Percentiles rank a stretch among this genome's conserved stretches.
These are phyloP conservation scores for Leptographium radiaticola DNA, from an alignment of 2,329 filamentous ascomycete genomes.

Conservation along the genomic window DNA sequence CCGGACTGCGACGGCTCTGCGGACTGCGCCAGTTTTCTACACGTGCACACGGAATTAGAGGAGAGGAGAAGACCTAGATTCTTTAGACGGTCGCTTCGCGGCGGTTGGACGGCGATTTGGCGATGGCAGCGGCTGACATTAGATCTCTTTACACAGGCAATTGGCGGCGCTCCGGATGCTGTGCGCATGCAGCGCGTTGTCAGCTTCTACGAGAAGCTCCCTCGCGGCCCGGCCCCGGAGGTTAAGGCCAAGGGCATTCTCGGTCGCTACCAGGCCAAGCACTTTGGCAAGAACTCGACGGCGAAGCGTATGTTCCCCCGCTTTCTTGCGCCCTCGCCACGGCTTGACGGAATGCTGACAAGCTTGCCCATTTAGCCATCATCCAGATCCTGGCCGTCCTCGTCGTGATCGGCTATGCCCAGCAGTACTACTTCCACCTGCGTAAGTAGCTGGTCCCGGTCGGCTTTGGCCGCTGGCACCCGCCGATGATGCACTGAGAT, in stretches of 20 bases:
- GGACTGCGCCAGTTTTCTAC: not conserved
- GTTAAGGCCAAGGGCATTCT: constrained; percentile 69
- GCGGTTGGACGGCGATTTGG: too few species aligned
- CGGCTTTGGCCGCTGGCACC: too few species aligned
- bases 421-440: constrained; percentile 99
- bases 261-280: constrained; percentile 71
- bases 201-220: constrained; percentile 97
- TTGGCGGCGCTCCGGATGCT: constrained; percentile 90
- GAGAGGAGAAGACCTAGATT: not conserved
- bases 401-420: constrained; percentile 75
- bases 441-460: constrained; percentile 48
- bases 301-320: constrained; percentile 60
- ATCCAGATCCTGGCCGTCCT: constrained; percentile 73
- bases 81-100: not conserved
- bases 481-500: too few species aligned
- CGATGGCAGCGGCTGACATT: not conserved
- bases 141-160: constrained; percentile 46
- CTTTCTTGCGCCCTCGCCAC: not conserved
- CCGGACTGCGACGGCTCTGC: not conserved
- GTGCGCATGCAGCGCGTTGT: constrained; percentile 96
- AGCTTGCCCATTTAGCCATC: constrained; percentile 47
- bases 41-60: not conserved
- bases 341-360: constrained; percentile 1
- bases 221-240: constrained; percentile 79
- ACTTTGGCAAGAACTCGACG: constrained; percentile 92